Evolutionary conservation across 164 flowering plant genomes (phyloP), one percentile per base, ranked within the genome.

Genomic region (Platanus orientalis): DNA sequence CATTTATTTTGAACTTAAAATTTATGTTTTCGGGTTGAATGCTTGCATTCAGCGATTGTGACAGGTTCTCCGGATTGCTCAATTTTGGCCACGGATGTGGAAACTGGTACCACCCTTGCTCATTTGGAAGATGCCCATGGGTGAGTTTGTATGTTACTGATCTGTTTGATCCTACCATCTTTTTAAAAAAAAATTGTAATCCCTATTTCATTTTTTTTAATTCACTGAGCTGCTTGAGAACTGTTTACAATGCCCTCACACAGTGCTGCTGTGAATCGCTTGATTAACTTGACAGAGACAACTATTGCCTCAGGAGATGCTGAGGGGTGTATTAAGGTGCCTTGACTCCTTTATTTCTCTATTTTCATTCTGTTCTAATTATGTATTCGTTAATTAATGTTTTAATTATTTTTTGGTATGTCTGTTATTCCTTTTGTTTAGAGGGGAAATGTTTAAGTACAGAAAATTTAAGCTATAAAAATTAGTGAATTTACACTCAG

Each of bases 291-390:
- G 68, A 86, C 89, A 0, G 95, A 87, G 52, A 74, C 93, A 19
- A 87, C 92, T 6, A 73, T 94, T 76, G 94, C 97, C 10, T 84
- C 98, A 1, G 98, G 97, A 58, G 98, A 89, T 76, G 98, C 91
- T 49, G 81, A 75, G 26, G 98, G 98, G 13, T 39, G 24, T 24
- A 10, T 60, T 0, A n/a, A 30, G 26, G 34, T 32, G 9, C 27
- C 10, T 26, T 26, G 7, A 5, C 6, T 7, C 1, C 2, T 4
- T 7, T 7, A 19, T 30, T 30, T 19, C 3, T 25, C 40, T 9
- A 17, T 7, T 30, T 49, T 20, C 9, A 1, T 14, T n/a, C 3
- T 32, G 36, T 32, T 32, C 4, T 32, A 9, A 32, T 32, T 32
- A 32, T 32, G 36, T 32, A 32, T 32, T 32, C 9, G 36, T 4